These are phyloP conservation scores for Clitopilus passeckerianus DNA, from an alignment of 768 basidiomycete species.

Conservation along the genomic window DNA sequence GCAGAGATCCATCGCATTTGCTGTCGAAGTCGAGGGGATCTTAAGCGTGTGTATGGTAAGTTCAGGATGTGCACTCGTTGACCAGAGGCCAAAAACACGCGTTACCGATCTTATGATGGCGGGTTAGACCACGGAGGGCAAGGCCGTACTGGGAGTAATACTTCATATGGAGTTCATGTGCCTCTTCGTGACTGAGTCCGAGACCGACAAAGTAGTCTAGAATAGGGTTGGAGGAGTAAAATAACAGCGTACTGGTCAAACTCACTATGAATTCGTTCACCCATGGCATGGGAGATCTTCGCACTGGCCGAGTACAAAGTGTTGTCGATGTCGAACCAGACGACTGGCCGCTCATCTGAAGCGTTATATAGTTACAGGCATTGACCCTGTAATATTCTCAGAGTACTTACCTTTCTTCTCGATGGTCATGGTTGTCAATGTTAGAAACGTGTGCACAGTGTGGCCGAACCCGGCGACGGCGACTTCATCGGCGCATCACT, in stretches of 20 bases:
- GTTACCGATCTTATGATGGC: slow-evolving; percentile 72
- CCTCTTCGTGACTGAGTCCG: slow-evolving; percentile 64
- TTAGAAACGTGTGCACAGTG: background rate
- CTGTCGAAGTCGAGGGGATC: slow-evolving; percentile 83
- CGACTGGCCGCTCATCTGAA: slow-evolving; percentile 52
- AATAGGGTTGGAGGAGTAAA: background rate
- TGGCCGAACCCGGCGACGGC: background rate
- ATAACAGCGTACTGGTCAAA: background rate
- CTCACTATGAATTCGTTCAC: slow-evolving; percentile 68
- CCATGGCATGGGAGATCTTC: slow-evolving; percentile 77
- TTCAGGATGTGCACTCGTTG: background rate
- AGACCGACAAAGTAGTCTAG: slow-evolving; percentile 72
- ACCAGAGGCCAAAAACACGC: background rate
- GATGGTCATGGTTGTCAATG: background rate
- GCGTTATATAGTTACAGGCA: background rate
- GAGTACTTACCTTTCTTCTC: background rate
- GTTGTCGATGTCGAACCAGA: slow-evolving; percentile 88
- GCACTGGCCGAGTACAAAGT: slow-evolving; percentile 78
- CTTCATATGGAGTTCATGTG: slow-evolving; percentile 58
- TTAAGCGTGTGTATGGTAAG: slow-evolving; percentile 6
- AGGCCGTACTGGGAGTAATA: slow-evolving; percentile 85
- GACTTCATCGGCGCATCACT: background rate
- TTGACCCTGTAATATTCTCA: background rate
- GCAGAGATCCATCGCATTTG: slow-evolving; percentile 80
- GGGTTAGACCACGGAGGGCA: slow-evolving; percentile 71